Evolutionary conservation across 257 asterid genomes (phyloP).

Genomic region (Solanum acaule): DNA sequence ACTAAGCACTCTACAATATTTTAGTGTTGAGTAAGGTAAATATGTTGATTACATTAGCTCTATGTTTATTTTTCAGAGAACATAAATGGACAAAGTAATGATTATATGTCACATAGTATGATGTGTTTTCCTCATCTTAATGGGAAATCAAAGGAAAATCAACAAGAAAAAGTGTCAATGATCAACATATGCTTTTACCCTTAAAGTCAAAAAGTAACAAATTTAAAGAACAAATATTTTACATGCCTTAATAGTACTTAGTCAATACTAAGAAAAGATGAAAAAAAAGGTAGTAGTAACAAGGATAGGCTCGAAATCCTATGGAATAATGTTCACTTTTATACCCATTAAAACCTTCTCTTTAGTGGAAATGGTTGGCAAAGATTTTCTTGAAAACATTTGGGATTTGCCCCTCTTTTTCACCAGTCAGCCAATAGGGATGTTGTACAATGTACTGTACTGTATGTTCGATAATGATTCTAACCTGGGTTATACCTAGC

Average conservation of each 20-base stretch:
- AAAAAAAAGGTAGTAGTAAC: not conserved
- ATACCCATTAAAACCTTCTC: not conserved
- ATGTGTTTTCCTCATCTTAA: not conserved
- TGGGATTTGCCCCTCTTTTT: not conserved
- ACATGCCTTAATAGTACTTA: slow-evolving; percentile 6
- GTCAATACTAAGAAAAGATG: not conserved
- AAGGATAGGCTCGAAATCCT: slow-evolving; percentile 11
- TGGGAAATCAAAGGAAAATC: not conserved
- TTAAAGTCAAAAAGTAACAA: slow-evolving; percentile 42
- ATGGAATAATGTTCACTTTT: slow-evolving; percentile 15
- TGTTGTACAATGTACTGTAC: not conserved
- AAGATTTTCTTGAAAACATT: slow-evolving; percentile 1
- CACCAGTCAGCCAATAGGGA: not conserved
- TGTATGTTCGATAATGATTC: not conserved
- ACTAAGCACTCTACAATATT: not conserved
- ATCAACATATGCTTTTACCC: slow-evolving; percentile 15
- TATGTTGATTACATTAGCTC: not conserved
- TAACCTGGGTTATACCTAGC: not conserved
- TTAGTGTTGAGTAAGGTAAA: not conserved
- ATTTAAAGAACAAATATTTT: slow-evolving; percentile 21
- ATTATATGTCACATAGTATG: not conserved
- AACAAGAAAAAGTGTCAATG: slow-evolving; percentile 12
- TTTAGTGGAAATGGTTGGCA: not conserved
- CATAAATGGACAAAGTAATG: not conserved
- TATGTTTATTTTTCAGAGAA: not conserved